These are phyloP conservation scores for Plasmodium knowlesi DNA, from an alignment of 169 alveolate genomes.

Conservation along the genomic window DNA sequence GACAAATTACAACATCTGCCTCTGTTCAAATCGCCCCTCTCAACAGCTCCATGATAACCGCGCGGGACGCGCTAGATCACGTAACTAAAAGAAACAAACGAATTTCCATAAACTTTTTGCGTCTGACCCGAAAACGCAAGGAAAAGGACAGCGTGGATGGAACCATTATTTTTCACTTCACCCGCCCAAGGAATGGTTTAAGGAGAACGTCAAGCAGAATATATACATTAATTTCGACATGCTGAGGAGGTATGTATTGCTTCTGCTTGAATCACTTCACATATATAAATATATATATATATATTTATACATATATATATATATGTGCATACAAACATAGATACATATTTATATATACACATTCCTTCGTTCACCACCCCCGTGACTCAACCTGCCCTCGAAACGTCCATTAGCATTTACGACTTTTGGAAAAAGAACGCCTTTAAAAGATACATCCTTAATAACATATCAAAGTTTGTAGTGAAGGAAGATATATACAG, in stretches of 20 bases:
- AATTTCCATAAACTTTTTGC: background rate
- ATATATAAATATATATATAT: too few species aligned
- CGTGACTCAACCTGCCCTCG: background rate
- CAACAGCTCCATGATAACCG: conserved; percentile 43
- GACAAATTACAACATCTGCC: background rate
- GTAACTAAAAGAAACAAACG: background rate
- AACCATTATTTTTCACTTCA: conserved; percentile 2
- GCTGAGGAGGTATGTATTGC: conserved; percentile 5
- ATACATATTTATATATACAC: background rate
- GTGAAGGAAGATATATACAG: conserved; percentile 63
- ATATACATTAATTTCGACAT: conserved; percentile 41
- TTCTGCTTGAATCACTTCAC: background rate
- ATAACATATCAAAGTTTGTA: conserved; percentile 32
- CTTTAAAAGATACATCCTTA: conserved; percentile 44
- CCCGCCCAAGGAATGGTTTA: conserved; percentile 56
- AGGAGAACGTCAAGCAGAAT: conserved; percentile 42
- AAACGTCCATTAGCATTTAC: conserved; percentile 32
- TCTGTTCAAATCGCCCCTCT: background rate
- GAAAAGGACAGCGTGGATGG: background rate
- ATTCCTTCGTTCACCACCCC: background rate
- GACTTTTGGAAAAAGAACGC: conserved; percentile 52
- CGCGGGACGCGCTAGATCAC: conserved; percentile 50
- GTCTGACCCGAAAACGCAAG: background rate
- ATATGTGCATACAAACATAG: too few species aligned
- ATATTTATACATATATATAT: background rate